Percentiles rank a stretch among this genome's conserved stretches.
Evolutionary conservation across 2,329 filamentous ascomycete species (phyloP).

Genomic region (Tolypocladium tropicale): DNA sequence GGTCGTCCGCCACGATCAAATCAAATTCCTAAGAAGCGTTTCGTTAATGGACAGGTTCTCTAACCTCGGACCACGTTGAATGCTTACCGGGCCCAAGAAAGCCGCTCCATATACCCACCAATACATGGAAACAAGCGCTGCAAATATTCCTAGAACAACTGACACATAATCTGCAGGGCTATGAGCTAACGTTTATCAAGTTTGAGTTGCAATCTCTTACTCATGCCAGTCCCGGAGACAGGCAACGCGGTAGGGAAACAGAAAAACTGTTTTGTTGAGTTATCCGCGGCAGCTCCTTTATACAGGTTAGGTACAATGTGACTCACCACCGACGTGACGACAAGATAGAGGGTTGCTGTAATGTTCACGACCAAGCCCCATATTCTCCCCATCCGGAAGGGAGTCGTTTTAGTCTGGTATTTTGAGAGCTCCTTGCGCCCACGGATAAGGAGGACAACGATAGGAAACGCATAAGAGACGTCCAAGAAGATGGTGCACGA

Average conservation of each 20-base stretch:
- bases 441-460: not conserved
- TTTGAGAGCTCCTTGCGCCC: not conserved
- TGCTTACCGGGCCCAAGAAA: not conserved
- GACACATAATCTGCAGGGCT: not conserved
- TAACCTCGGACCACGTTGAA: not conserved
- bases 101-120: not conserved
- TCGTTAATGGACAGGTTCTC: not conserved
- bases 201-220: not conserved
- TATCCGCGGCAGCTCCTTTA: not conserved
- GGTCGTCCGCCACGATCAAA: not conserved
- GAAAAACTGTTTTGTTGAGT: not conserved
- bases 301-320: not conserved
- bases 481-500: not conserved
- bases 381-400: no score
- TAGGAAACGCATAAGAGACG: not conserved
- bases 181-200: not conserved
- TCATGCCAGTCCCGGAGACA: constrained; percentile 11
- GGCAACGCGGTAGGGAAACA: constrained; percentile 8
- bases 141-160: not conserved
- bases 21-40: no score
- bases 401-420: no score
- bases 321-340: not conserved
- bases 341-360: not conserved
- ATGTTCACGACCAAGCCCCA: not conserved
- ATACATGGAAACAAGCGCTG: not conserved